Evolutionary conservation across 805 yeast genomes (phyloP).

Genomic region (Teunomyces kruisii): DNA sequence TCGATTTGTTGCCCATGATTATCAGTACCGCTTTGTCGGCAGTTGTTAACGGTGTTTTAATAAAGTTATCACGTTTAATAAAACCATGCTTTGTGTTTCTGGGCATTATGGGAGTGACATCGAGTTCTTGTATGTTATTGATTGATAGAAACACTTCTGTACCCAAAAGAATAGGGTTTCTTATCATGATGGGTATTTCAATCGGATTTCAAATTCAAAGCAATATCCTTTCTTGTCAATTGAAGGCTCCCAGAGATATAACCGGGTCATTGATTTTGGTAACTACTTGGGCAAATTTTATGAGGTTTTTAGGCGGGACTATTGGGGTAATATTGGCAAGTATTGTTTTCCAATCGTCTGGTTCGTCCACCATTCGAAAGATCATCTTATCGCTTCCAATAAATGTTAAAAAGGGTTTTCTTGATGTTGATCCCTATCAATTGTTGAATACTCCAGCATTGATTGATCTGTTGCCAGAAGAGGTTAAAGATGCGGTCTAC

Average conservation of each 20-base stretch:
- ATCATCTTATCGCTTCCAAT: too few species aligned
- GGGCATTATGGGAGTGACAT: constrained; percentile 11
- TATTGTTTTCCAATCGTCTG: constrained; percentile 13
- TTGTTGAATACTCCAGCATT: too few species aligned
- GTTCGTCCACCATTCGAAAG: too few species aligned
- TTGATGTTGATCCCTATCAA: constrained; percentile 24
- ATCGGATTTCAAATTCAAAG: constrained; percentile 16
- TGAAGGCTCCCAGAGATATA: constrained; percentile 14
- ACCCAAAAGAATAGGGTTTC: constrained; percentile 11
- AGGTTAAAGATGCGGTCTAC: constrained; percentile 3
- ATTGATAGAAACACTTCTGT: constrained; percentile 6
- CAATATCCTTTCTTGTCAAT: constrained; percentile 14
- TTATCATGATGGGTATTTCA: constrained; percentile 15
- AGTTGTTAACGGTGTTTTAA: constrained; percentile 10
- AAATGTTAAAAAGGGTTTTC: too few species aligned
- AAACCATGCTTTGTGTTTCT: constrained; percentile 12
- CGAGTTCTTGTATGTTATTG: constrained; percentile 8
- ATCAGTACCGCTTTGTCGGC: constrained; percentile 11
- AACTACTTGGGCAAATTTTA: constrained; percentile 13
- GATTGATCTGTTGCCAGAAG: constrained; percentile 6
- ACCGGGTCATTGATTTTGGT: constrained; percentile 12
- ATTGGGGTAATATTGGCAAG: not conserved
- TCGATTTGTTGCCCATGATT: constrained; percentile 14
- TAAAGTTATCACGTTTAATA: constrained; percentile 11
- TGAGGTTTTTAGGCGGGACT: not conserved